Evolutionary conservation across 2,329 filamentous ascomycete species (phyloP).

Genomic region (Pseudogymnoascus sp.): DNA sequence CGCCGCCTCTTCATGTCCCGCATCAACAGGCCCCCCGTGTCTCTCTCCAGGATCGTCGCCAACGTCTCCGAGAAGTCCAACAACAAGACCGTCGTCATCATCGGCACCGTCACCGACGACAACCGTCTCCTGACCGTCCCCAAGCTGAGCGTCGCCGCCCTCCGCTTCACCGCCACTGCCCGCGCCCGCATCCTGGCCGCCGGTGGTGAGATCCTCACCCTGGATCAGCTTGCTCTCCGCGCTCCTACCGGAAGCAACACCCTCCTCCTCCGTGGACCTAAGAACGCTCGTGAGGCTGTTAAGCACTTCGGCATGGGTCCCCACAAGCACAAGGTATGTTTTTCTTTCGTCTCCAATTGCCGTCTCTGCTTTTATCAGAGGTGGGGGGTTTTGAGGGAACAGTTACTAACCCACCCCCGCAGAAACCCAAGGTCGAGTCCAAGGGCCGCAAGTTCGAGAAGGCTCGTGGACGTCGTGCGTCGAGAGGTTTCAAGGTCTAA

Average conservation of each 20-base stretch:
- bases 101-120: constrained; percentile 96
- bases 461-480: constrained; percentile 97
- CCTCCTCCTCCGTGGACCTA: constrained; percentile 91
- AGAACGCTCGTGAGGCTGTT: constrained; percentile 95
- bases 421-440: constrained; percentile 96
- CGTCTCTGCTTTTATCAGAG: no score
- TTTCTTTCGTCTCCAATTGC: no score
- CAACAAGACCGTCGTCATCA: constrained; percentile 84
- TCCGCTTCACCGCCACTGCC: constrained; percentile 94
- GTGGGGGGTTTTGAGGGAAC: not conserved
- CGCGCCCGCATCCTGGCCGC: constrained; percentile 88
- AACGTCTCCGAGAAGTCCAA: constrained; percentile 57
- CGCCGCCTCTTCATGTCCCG: constrained; percentile 97
- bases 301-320: constrained; percentile 99
- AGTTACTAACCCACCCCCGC: constrained; percentile 31
- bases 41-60: constrained; percentile 78
- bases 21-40: constrained; percentile 95
- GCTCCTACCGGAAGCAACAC: constrained; percentile 96
- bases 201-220: constrained; percentile 88
- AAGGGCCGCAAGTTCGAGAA: constrained; percentile 99
- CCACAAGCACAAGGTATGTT: constrained; percentile 86
- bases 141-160: constrained; percentile 87
- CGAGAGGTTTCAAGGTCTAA: constrained; percentile 99
- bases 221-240: constrained; percentile 94
- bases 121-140: constrained; percentile 85